Evolutionary conservation across 441 rosid genomes (phyloP).

Genomic region (Geranium incanum): DNA sequence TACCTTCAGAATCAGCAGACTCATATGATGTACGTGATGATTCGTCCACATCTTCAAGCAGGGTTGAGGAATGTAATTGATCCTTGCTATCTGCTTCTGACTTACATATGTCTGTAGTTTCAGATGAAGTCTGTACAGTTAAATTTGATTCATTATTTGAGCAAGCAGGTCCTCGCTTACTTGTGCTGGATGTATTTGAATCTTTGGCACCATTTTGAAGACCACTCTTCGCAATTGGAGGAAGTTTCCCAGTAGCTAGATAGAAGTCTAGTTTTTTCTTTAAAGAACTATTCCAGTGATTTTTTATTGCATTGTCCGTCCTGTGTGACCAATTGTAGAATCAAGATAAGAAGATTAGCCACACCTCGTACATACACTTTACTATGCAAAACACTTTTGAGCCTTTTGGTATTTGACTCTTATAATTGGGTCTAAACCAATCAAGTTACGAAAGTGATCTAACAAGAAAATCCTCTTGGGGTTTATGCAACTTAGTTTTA

Average conservation of each 20-base stretch:
- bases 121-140: constrained; percentile 46
- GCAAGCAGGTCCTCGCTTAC: constrained; percentile 25
- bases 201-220: constrained; percentile 39
- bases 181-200: constrained; percentile 20
- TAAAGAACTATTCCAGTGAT: constrained; percentile 98
- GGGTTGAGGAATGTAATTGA: constrained; percentile 36
- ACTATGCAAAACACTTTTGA: constrained; percentile 16
- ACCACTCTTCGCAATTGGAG: constrained; percentile 46
- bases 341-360: neutral
- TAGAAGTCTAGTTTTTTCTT: constrained; percentile 82
- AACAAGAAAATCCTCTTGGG: neutral
- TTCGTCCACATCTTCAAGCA: constrained; percentile 19
- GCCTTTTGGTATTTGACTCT: neutral
- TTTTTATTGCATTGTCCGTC: constrained; percentile 90
- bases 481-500: too few species aligned
- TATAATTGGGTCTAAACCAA: neutral
- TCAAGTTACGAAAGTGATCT: neutral
- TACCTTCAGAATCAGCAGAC: constrained; percentile 42
- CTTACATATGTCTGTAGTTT: constrained; percentile 37
- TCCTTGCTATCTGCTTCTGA: constrained; percentile 45
- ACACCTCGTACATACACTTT: neutral
- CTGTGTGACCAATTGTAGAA: constrained; percentile 32
- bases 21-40: constrained; percentile 25
- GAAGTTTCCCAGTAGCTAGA: constrained; percentile 61
- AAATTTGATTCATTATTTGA: constrained; percentile 44